phyloP scores from a whole-genome alignment of 345 rosid species.

The Capsella bursapastoris region DNA sequence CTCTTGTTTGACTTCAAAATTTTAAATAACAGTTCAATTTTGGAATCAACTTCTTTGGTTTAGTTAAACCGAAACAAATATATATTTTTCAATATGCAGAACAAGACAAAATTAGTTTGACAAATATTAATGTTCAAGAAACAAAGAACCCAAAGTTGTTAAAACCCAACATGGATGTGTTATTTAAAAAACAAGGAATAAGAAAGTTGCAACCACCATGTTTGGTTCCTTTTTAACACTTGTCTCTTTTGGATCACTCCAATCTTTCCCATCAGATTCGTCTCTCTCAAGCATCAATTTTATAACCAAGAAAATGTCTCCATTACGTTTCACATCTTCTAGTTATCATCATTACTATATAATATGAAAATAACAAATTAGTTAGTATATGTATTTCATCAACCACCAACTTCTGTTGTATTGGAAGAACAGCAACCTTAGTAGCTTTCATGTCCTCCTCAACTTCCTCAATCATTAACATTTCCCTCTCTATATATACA shows the following conservation, averaged over 20 bases:
- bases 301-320: conserved; percentile 1
- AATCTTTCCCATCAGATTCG: conserved; percentile 24
- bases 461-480: conserved; percentile 41
- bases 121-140: conserved; percentile 20
- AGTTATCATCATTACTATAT: conserved; percentile 18
- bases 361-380: conserved; percentile 10
- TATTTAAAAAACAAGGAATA: conserved; percentile 34
- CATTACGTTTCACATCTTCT: conserved; percentile 44
- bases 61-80: neutral
- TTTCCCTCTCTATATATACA: conserved; percentile 5
- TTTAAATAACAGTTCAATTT: neutral
- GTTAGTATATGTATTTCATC: conserved; percentile 33
- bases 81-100: no score
- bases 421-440: conserved; percentile 46
- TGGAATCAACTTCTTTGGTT: neutral
- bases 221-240: conserved; percentile 28
- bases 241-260: conserved; percentile 31
- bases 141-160: conserved; percentile 34
- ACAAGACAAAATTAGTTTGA: neutral
- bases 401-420: conserved; percentile 41
- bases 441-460: conserved; percentile 49
- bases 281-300: conserved; percentile 34
- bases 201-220: conserved; percentile 45
- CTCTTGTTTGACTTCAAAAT: neutral
- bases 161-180: conserved; percentile 2